phyloP scores from a whole-genome alignment of 352 stramenopile genomes.

The Phytophthora nicotianae region DNA sequence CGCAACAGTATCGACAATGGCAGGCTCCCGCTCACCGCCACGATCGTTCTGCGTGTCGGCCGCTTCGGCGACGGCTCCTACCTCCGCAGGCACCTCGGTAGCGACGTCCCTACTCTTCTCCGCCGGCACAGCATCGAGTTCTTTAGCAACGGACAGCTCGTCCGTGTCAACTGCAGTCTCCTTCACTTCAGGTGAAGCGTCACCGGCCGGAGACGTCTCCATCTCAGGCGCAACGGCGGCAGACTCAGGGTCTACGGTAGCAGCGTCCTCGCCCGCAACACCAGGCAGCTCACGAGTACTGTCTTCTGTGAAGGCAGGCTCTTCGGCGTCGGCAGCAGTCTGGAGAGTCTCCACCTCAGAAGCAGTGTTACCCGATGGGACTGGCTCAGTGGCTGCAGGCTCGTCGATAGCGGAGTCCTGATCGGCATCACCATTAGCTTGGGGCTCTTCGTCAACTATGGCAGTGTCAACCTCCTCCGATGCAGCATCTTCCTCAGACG shows the following conservation, averaged over 20 bases:
- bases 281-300: neutral
- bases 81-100: neutral
- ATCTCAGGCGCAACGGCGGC: no score
- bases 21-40: neutral
- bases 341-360: neutral
- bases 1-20: slow-evolving; percentile 4
- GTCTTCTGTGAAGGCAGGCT: neutral
- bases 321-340: neutral
- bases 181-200: neutral
- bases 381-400: neutral
- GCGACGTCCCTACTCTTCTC: neutral
- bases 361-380: neutral
- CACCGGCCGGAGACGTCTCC: no score
- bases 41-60: neutral
- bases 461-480: neutral
- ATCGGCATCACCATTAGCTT: neutral
- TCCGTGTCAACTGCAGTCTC: neutral
- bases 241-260: neutral
- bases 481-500: slow-evolving; percentile 1
- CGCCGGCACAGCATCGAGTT: neutral
- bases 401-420: neutral
- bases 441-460: neutral
- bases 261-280: neutral
- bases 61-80: neutral
- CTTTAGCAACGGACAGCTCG: neutral